Evolutionary conservation across 1,139 yeast genomes (phyloP), one percentile per base, ranked within the genome.

Genomic region (Taphrina populina): DNA sequence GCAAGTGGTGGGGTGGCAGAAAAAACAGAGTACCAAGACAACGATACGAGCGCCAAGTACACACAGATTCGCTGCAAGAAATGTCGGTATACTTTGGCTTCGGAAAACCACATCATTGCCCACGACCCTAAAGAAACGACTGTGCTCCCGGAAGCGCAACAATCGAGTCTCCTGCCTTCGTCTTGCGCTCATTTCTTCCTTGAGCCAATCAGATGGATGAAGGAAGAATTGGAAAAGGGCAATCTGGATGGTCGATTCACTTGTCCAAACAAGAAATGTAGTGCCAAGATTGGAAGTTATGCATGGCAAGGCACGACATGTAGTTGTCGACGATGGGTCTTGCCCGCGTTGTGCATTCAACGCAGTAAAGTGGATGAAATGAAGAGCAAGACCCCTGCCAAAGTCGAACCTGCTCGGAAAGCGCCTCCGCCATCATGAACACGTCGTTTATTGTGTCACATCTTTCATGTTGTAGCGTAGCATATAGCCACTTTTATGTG

Each of bases 251-350:
- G 98, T 1, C 86, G 84, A 65, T 81, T 92, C 49, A 68, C 72
- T 19, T 92, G 99, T 68, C 94, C 95, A 2, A 41, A 33, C 11
- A 19, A 13, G 10, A 84, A 83, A 64, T 92, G 99, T 71, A 73
- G 74, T 3, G 75, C 85, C n/a, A 73, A 74, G 56, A 64, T 74
- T 8, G 98, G 98, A 4, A 90, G 88, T 0, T 92, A 88, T 67
- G 81, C 84, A 61, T 92, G 99, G 99, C 86, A 83, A 66, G 99
- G 99, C 0, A 81, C 90, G 3, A 75, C 95, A 62, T 92, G 99
- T 68, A 82, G 95, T 58, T 92, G 99, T 70, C 96, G 97, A 1
- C 80, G 80, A 64, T 92, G 99, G 99, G 83, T 92, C 74, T 78
- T 88, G 4, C 98, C 99, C 0, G 95, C 95, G 1, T 78, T 94